phyloP scores from a whole-genome alignment of 345 rosid species.

The Passiflora organensis region DNA sequence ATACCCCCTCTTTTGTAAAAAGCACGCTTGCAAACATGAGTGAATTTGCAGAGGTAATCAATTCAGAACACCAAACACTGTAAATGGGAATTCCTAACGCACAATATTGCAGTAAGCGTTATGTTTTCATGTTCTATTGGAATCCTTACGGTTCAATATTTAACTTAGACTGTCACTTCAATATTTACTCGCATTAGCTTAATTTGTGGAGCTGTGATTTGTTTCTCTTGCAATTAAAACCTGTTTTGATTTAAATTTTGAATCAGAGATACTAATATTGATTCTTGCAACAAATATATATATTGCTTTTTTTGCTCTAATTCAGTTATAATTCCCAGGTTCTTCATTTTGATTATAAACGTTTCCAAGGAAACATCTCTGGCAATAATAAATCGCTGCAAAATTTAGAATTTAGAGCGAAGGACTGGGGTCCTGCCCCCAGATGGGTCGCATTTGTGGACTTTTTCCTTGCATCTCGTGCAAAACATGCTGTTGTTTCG shows the following conservation, averaged over 20 bases:
- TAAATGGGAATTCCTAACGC: neutral
- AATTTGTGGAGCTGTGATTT: too few species aligned
- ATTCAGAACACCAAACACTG: constrained; percentile 1
- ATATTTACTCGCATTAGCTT: too few species aligned
- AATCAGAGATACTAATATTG: neutral
- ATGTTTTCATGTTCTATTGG: neutral
- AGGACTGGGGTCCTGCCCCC: constrained; percentile 99
- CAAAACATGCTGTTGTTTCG: constrained; percentile 65
- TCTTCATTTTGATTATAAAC: constrained; percentile 70
- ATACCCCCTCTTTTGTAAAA: constrained; percentile 68
- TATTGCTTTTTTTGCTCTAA: constrained; percentile 1
- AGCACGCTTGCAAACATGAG: constrained; percentile 46
- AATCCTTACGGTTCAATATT: too few species aligned
- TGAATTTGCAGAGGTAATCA: constrained; percentile 75
- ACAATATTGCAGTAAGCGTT: neutral
- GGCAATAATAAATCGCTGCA: constrained; percentile 29
- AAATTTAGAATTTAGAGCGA: constrained; percentile 60
- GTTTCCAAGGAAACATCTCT: constrained; percentile 57
- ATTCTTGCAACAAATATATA: too few species aligned
- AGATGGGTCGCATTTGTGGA: constrained; percentile 99
- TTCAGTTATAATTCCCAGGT: constrained; percentile 45
- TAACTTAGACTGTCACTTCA: too few species aligned
- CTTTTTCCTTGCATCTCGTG: constrained; percentile 89
- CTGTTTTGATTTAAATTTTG: neutral
- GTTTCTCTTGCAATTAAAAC: neutral